These are phyloP conservation scores for Collybia mongolica DNA, from an alignment of 768 basidiomycete genomes.

Conservation along the genomic window DNA sequence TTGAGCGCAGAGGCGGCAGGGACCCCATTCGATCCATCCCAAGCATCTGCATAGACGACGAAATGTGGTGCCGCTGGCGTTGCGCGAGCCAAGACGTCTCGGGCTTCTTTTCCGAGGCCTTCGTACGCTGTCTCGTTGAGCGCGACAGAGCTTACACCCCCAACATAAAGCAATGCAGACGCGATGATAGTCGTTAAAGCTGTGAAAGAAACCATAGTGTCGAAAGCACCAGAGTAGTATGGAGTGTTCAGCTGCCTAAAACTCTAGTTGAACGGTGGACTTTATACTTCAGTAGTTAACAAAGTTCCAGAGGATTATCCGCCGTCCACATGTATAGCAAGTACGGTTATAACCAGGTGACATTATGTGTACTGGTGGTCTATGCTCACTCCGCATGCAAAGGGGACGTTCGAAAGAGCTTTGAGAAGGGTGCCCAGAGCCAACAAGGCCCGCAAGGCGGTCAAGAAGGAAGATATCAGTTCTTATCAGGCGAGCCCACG, in stretches of 20 bases:
- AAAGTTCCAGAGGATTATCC: no score
- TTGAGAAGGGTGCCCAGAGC: neutral
- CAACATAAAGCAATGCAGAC: constrained; percentile 15
- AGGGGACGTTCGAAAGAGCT: neutral
- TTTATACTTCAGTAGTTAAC: no score
- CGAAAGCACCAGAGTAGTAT: neutral
- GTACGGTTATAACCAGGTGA: constrained; percentile 7
- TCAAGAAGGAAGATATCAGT: no score
- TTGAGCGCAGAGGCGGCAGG: constrained; percentile 43
- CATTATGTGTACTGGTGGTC: neutral
- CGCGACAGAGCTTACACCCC: constrained; percentile 12
- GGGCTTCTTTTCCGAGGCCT: constrained; percentile 27
- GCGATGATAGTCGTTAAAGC: constrained; percentile 12
- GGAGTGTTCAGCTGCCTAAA: neutral
- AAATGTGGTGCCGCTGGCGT: constrained; percentile 52
- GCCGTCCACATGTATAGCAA: no score
- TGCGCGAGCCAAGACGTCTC: constrained; percentile 32
- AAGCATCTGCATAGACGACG: constrained; percentile 42
- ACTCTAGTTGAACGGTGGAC: no score
- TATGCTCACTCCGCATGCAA: neutral
- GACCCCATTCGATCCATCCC: constrained; percentile 44
- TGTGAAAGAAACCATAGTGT: constrained; percentile 13
- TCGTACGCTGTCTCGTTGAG: constrained; percentile 19
- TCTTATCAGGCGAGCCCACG: no score
- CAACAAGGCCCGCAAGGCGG: neutral